Evolutionary conservation across 345 rosid species (phyloP).

Genomic region (Geranium brycei): DNA sequence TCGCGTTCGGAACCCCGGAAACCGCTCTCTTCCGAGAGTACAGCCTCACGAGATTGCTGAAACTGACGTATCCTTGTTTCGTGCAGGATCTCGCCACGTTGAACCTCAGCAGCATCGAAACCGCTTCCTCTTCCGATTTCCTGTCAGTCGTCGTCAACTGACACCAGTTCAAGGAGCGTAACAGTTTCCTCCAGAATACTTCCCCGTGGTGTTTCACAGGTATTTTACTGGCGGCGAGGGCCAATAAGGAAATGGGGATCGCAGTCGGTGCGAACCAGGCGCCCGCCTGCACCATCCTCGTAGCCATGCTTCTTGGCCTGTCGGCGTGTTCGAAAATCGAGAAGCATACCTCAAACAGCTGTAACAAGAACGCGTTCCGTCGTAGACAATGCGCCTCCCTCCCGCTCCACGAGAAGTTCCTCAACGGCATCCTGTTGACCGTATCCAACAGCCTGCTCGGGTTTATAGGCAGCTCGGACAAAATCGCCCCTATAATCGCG

Average conservation of each 20-base stretch:
- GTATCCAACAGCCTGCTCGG: constrained; percentile 87
- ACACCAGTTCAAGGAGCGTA: constrained; percentile 53
- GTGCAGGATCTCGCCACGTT: constrained; percentile 60
- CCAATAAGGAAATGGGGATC: constrained; percentile 53
- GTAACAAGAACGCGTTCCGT: constrained; percentile 50
- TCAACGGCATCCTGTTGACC: constrained; percentile 67
- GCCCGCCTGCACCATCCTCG: constrained; percentile 74
- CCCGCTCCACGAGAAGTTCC: constrained; percentile 51
- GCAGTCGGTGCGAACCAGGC: constrained; percentile 92
- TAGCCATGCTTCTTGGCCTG: constrained; percentile 76
- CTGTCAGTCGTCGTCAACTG: constrained; percentile 40
- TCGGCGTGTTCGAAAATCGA: constrained; percentile 91
- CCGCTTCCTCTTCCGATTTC: constrained; percentile 67
- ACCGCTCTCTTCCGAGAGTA: constrained; percentile 47
- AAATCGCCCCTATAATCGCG: constrained; percentile 62
- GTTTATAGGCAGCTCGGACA: constrained; percentile 79
- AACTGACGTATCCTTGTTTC: constrained; percentile 43
- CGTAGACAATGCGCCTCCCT: constrained; percentile 34
- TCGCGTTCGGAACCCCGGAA: constrained; percentile 38
- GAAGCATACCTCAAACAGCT: constrained; percentile 88
- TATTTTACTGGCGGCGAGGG: constrained; percentile 64
- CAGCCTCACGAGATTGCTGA: constrained; percentile 60
- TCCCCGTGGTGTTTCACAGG: constrained; percentile 56
- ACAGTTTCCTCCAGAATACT: constrained; percentile 37
- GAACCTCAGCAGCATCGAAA: constrained; percentile 70